Base-by-base conservation (phyloP, 2,329 filamentous ascomycete genomes). In the Lachnellula cervina region DNA sequence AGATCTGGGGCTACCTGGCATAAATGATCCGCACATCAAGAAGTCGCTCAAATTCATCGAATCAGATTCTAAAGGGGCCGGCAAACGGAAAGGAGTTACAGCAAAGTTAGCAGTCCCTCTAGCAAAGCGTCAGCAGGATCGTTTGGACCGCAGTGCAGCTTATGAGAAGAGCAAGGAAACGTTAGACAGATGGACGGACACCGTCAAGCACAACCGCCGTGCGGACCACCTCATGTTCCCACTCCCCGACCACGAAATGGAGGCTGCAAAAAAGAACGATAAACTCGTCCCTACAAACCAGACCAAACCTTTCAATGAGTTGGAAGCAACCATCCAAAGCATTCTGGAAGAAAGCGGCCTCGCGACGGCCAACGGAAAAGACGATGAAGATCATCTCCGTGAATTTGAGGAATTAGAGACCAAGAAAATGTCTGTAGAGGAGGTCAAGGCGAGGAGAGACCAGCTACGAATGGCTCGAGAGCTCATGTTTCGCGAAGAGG, bases 131-230 rank as follows among this genome's bases (percentile, higher is more conserved):
- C 88, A 96, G 65, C 93, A 97, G 71, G 91, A 92, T 68, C 84
- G 86, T 49, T 74, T 97, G 16, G 87, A 96, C 66, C 89, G 94
- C 51, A 77, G 79, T 51, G 90, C 85, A 23, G 94, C 94, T 2
- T 95, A 92, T 65, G 84, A 91, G 37, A 92, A 96, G 76, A 92
- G 90, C 50, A 96, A 95, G 66, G 87, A 97, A 71, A 93, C 91
- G 0, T 77, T 99, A 25, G 85, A 89, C 60, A 84, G 90, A 65
- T 99, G 94, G 94, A 87, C 87, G 34, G 93, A 97, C 58, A 97
- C 94, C 0, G 91, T 99, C 67, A 96, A 97, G 74, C 84, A 90
- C 34, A 97, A 97, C 71, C 87, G 94, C 57, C 82, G 90, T 64
- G 92, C 93, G 1, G 94, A 97, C 61, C 90, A 96, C 70, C 77